Conservation (phyloP, 768 basidiomycete genomes). For the Hericium coralloides region DNA sequence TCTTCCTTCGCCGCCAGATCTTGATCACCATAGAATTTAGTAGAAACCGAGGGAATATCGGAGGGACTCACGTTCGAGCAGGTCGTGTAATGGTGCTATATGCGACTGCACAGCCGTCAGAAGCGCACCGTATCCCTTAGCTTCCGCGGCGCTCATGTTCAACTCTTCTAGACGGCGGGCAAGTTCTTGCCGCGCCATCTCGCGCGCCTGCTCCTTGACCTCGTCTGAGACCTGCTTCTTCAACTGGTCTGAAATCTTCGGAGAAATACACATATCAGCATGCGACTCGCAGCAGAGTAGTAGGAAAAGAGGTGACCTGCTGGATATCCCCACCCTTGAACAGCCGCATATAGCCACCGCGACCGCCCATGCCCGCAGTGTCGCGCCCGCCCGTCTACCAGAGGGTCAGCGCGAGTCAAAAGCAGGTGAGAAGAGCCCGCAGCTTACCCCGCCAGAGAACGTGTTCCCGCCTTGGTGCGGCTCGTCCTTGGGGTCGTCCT, state of each 20-base stretch:
- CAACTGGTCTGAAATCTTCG: slow-evolving; percentile 39
- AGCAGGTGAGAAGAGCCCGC: background rate
- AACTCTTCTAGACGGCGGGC: slow-evolving; percentile 53
- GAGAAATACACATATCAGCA: background rate
- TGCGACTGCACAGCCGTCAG: slow-evolving; percentile 49
- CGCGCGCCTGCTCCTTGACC: slow-evolving; percentile 51
- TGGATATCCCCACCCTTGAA: slow-evolving; percentile 54
- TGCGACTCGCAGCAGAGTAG: background rate
- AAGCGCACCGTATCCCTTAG: slow-evolving; percentile 44
- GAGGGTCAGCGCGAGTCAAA: background rate
- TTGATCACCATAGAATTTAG: slow-evolving; percentile 13
- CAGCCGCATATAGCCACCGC: slow-evolving; percentile 58
- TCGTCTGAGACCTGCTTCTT: slow-evolving; percentile 54
- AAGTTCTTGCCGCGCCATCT: slow-evolving; percentile 59
- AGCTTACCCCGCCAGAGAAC: slow-evolving; percentile 53
- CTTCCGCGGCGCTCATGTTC: slow-evolving; percentile 48
- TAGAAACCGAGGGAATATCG: background rate
- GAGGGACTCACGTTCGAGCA: slow-evolving; percentile 46
- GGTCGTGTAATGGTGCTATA: slow-evolving; percentile 47
- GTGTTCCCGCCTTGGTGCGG: slow-evolving; percentile 51
- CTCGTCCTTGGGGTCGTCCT: slow-evolving; percentile 47
- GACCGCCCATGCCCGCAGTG: slow-evolving; percentile 58
- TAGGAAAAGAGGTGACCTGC: slow-evolving; percentile 29
- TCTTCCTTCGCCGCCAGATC: slow-evolving; percentile 63
- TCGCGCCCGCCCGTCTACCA: slow-evolving; percentile 53